These are phyloP conservation scores for Candida sithepensis DNA, from an alignment of 805 yeast genomes.

Conservation along the genomic window DNA sequence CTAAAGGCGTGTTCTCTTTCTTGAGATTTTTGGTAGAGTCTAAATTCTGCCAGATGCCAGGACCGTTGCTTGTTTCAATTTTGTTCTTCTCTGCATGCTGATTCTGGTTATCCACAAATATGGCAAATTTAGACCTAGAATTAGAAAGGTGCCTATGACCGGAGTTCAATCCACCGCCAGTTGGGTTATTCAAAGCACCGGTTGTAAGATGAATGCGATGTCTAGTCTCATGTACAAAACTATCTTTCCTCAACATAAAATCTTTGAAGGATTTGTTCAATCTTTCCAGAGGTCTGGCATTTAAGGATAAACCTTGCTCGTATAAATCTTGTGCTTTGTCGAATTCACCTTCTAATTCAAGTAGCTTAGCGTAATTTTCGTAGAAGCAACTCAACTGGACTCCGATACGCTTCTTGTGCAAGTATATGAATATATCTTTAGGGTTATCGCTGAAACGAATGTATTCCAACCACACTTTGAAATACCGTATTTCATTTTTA, in stretches of 20 bases:
- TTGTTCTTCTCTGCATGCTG: not conserved
- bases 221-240: constrained; percentile 3
- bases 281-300: constrained; percentile 64
- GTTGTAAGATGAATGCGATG: constrained; percentile 4
- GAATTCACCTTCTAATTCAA: constrained; percentile 48
- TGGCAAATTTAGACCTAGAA: constrained; percentile 15
- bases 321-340: constrained; percentile 59
- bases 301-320: constrained; percentile 49
- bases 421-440: constrained; percentile 63
- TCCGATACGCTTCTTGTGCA: constrained; percentile 74
- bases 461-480: constrained; percentile 79
- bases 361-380: constrained; percentile 68
- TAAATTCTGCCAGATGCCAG: constrained; percentile 42
- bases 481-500: constrained; percentile 77
- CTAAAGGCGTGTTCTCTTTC: constrained; percentile 59
- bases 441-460: constrained; percentile 67
- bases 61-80: not conserved
- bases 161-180: constrained; percentile 22
- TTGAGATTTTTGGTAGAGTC: constrained; percentile 47
- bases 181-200: constrained; percentile 14
- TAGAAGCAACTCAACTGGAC: constrained; percentile 62
- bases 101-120: constrained; percentile 16
- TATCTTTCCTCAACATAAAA: constrained; percentile 39
- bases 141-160: constrained; percentile 12
- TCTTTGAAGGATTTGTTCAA: constrained; percentile 39